These are phyloP conservation scores for Pistacia integerrima DNA, from an alignment of 345 rosid genomes.

Conservation along the genomic window DNA sequence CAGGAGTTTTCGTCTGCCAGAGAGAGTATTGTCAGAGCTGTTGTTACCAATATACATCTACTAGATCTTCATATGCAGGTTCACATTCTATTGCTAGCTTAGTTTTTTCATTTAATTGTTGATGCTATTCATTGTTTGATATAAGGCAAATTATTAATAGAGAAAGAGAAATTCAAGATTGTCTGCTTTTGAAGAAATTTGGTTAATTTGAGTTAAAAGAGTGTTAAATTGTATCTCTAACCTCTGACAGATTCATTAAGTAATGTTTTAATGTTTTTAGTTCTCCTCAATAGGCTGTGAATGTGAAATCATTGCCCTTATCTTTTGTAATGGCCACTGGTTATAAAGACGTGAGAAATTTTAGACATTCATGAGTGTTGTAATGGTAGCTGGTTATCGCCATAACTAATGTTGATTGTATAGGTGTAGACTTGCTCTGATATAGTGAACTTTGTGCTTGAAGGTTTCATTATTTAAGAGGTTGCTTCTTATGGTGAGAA, in stretches of 20 bases:
- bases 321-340: background rate
- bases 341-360: background rate
- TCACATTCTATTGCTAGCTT: background rate
- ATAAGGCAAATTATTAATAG: background rate
- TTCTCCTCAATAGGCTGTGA: background rate
- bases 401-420: background rate
- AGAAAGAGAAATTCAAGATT: background rate
- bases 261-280: background rate
- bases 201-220: background rate
- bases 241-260: background rate
- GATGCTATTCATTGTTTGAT: background rate
- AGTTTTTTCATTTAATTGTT: background rate
- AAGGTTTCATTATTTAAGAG: conserved; percentile 95
- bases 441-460: conserved; percentile 30
- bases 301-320: conserved; percentile 3
- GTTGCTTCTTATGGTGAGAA: conserved; percentile 96
- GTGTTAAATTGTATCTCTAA: background rate
- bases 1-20: conserved; percentile 98
- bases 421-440: conserved; percentile 13
- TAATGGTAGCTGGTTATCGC: background rate
- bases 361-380: background rate
- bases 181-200: background rate
- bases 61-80: conserved; percentile 99
- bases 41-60: conserved; percentile 87
- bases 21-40: conserved; percentile 97